These are phyloP conservation scores for Aschersonia sp. DNA, from an alignment of 2,329 filamentous ascomycete species.

Conservation along the genomic window DNA sequence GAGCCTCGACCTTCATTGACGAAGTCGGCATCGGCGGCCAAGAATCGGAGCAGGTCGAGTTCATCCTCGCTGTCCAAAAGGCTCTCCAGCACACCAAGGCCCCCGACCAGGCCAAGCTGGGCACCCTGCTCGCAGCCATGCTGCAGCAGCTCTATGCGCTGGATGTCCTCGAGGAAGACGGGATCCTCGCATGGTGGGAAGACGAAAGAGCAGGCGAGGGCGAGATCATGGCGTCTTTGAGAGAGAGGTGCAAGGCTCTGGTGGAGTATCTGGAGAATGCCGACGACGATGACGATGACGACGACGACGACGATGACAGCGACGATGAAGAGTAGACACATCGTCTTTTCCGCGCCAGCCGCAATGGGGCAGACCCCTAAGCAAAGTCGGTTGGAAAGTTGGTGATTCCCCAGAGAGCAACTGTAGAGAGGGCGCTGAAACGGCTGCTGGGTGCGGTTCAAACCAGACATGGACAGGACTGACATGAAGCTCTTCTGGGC, in stretches of 20 bases:
- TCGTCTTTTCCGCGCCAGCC: no score
- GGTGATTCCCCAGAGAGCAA: no score
- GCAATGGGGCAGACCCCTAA: no score
- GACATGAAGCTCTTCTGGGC: no score
- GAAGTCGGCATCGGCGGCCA: slow-evolving; percentile 50
- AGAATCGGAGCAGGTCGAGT: slow-evolving; percentile 69
- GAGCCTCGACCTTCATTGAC: slow-evolving; percentile 39
- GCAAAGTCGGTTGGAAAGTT: no score
- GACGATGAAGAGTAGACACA: slow-evolving; percentile 1
- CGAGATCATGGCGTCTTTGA: slow-evolving; percentile 55
- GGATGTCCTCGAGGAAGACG: slow-evolving; percentile 81
- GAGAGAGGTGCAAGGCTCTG: slow-evolving; percentile 60
- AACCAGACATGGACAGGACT: no score
- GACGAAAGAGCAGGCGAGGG: slow-evolving; percentile 52
- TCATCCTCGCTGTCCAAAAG: slow-evolving; percentile 67
- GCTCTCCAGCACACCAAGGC: slow-evolving; percentile 57
- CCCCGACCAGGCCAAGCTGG: slow-evolving; percentile 30
- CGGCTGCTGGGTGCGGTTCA: no score
- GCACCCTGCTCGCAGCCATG: slow-evolving; percentile 58
- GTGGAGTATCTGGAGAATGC: slow-evolving; percentile 76
- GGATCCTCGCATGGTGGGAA: slow-evolving; percentile 77
- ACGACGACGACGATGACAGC: slow-evolving; percentile 27
- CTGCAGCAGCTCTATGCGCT: slow-evolving; percentile 74
- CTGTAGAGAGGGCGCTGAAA: no score
- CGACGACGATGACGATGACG: slow-evolving; percentile 54